Conservation (phyloP, 768 basidiomycete species). For the Boletus edulis region DNA sequence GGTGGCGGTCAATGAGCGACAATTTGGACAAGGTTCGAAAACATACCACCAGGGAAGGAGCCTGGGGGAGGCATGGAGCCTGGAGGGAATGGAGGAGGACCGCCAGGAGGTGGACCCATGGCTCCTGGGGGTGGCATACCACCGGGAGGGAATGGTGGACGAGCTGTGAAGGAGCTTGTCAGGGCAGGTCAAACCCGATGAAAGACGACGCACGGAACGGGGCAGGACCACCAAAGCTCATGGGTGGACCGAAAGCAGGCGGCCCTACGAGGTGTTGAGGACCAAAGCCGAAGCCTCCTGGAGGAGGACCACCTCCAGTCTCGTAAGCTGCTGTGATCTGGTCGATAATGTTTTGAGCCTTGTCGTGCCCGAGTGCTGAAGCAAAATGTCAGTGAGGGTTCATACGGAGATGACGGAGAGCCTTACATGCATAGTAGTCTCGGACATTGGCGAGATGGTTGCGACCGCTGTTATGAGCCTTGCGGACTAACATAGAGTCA, state of each 20-base stretch:
- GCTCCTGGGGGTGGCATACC: conserved; percentile 43
- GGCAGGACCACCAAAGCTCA: conserved; percentile 54
- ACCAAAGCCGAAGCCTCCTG: conserved; percentile 84
- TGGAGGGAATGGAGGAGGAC: conserved; percentile 75
- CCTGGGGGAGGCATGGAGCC: conserved; percentile 48
- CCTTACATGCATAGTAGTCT: conserved; percentile 93
- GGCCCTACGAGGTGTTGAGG: conserved; percentile 72
- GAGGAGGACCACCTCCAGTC: conserved; percentile 78
- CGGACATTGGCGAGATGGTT: conserved; percentile 96
- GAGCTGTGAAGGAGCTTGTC: conserved; percentile 37
- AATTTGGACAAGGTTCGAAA: background rate
- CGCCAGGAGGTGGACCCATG: conserved; percentile 54
- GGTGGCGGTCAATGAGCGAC: conserved; percentile 3
- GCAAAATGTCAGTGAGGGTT: conserved; percentile 9
- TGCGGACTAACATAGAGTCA: conserved; percentile 63
- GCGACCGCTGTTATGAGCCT: conserved; percentile 96
- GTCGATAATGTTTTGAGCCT: conserved; percentile 97
- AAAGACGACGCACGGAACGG: conserved; percentile 15
- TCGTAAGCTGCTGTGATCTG: conserved; percentile 96
- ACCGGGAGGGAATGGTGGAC: conserved; percentile 72
- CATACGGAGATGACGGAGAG: background rate
- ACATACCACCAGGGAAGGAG: conserved; percentile 49
- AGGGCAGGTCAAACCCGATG: background rate
- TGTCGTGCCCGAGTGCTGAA: conserved; percentile 87
- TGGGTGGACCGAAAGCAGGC: conserved; percentile 49